Evolutionary conservation across 352 stramenopile genomes (phyloP).

Genomic region (Blastocystis hominis): DNA sequence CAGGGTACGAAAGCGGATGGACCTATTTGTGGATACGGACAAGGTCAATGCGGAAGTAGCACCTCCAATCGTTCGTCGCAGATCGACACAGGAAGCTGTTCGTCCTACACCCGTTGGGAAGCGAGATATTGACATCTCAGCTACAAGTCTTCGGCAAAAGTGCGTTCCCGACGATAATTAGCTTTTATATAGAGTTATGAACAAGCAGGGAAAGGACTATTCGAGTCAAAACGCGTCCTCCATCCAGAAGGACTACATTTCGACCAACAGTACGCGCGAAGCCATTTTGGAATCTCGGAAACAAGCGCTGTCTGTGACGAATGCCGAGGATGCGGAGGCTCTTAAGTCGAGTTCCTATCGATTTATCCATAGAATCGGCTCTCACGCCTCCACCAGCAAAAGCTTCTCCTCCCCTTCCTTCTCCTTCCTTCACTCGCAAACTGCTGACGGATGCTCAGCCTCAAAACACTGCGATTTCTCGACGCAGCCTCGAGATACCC

Average conservation of each 20-base stretch:
- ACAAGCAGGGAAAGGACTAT: conserved; percentile 54
- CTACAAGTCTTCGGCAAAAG: conserved; percentile 25
- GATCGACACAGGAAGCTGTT: neutral
- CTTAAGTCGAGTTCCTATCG: neutral
- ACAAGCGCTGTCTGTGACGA: neutral
- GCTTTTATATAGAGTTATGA: neutral
- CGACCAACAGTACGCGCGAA: conserved; percentile 31
- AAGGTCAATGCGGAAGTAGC: neutral
- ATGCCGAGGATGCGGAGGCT: neutral
- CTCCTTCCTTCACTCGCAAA: neutral
- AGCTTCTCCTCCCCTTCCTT: neutral
- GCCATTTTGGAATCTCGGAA: conserved; percentile 29
- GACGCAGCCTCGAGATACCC: neutral
- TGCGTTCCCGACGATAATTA: neutral
- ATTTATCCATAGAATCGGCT: neutral
- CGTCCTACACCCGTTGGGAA: conserved; percentile 16
- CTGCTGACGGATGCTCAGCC: neutral
- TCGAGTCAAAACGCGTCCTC: neutral
- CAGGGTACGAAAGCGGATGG: neutral
- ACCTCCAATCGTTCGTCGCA: neutral
- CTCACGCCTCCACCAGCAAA: neutral
- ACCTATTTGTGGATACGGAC: neutral
- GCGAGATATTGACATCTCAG: conserved; percentile 27
- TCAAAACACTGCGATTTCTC: neutral
- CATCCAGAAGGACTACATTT: conserved; percentile 15